Conservation (phyloP, 2,329 filamentous ascomycete genomes). For the Aspergillus brunneoviolaceus region DNA sequence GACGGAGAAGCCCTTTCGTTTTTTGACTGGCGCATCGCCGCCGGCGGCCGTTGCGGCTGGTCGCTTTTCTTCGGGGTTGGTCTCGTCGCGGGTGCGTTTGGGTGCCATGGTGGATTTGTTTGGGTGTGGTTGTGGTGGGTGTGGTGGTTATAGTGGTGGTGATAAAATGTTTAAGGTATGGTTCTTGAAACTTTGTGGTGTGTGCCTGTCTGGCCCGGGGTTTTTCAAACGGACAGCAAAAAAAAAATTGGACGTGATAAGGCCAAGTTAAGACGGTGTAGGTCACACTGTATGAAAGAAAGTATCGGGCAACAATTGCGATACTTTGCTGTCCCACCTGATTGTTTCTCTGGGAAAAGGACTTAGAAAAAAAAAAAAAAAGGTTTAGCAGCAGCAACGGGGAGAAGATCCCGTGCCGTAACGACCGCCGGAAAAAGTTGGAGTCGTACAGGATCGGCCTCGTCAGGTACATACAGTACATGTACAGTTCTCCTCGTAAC, state of each 20-base stretch:
- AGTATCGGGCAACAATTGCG: constrained; percentile 14
- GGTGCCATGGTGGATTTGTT: constrained; percentile 52
- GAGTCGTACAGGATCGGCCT: background rate
- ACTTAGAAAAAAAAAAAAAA: background rate
- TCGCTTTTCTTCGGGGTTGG: constrained; percentile 50
- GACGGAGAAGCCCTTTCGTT: constrained; percentile 75
- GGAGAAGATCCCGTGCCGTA: background rate
- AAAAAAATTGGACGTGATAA: background rate
- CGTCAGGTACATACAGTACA: background rate
- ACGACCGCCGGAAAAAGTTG: background rate
- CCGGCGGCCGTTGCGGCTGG: constrained; percentile 17
- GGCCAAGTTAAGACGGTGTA: background rate
- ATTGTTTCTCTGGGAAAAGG: background rate
- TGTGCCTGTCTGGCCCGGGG: background rate
- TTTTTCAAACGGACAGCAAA: background rate
- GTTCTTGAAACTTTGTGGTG: background rate
- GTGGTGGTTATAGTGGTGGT: background rate
- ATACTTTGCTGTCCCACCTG: background rate
- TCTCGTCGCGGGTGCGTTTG: constrained; percentile 55
- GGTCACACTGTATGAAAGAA: background rate
- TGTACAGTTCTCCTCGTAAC: background rate
- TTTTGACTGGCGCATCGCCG: constrained; percentile 44
- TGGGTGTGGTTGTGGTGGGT: background rate
- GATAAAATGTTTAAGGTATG: no score
- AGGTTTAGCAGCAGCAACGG: background rate